Conservation (phyloP, 1,139 yeast genomes). For the Pichia sp. region DNA sequence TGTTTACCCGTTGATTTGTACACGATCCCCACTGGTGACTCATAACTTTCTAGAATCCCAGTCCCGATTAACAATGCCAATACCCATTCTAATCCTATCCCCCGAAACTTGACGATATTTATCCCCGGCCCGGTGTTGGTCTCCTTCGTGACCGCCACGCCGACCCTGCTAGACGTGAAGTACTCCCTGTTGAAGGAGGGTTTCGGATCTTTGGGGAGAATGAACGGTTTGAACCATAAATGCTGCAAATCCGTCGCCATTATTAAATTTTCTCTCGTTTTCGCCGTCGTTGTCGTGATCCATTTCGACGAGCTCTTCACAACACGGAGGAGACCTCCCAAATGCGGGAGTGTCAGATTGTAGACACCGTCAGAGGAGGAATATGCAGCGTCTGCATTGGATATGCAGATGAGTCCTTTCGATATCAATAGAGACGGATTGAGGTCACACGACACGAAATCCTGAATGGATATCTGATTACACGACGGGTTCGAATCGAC, state of each 20-base stretch:
- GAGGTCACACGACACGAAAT: neutral
- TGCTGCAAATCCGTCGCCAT: slow-evolving; percentile 6
- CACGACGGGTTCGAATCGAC: neutral
- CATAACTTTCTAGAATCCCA: slow-evolving; percentile 66
- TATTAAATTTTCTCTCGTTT: slow-evolving; percentile 12
- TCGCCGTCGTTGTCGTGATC: slow-evolving; percentile 6
- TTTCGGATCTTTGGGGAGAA: neutral
- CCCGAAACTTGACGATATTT: slow-evolving; percentile 15
- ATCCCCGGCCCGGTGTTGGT: slow-evolving; percentile 11
- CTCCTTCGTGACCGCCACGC: neutral
- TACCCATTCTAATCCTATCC: slow-evolving; percentile 48
- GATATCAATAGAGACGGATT: slow-evolving; percentile 5
- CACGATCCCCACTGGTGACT: slow-evolving; percentile 70
- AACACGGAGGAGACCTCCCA: slow-evolving; percentile 55
- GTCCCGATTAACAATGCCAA: slow-evolving; percentile 65
- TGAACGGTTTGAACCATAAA: slow-evolving; percentile 11
- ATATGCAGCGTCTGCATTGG: neutral
- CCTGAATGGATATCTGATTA: slow-evolving; percentile 3
- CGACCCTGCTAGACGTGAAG: slow-evolving; percentile 13
- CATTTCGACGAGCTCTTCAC: slow-evolving; percentile 36
- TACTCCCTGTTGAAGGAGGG: slow-evolving; percentile 6
- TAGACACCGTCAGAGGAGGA: slow-evolving; percentile 28
- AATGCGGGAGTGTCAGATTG: slow-evolving; percentile 57
- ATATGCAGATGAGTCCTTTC: slow-evolving; percentile 12
- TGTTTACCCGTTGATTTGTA: slow-evolving; percentile 56